Base-by-base conservation (phyloP, 176 grass and related monocot species). In the Bonia amplexicaulis region DNA sequence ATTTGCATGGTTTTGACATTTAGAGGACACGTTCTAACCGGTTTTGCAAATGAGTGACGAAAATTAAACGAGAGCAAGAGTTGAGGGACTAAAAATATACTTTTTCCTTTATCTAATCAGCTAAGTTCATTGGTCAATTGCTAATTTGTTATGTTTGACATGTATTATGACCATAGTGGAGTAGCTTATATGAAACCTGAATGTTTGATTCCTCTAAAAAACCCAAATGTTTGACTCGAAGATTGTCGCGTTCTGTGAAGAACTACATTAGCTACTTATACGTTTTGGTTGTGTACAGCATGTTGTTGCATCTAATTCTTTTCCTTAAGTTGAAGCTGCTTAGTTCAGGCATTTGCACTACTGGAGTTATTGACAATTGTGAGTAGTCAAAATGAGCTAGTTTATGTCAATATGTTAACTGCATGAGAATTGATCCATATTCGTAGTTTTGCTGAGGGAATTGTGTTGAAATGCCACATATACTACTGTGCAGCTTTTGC, bases 111-210 rank as follows among this genome's bases (percentile, higher is more conserved):
- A 10, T 45, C 46, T 48, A 48, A 14, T 78, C 66, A 57, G 6
- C 9, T 69, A n/a, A 66, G 42, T 20, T 39, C 22, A 41, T 55
- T 61, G n/a, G 6, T 68, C 17, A 78, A 23, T 31, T 49, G 79
- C 44, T 29, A 46, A 82, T 23, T 29, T 58, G 74, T 33, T 41
- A 46, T 73, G 57, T 64, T 64, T 48, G 83, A 77, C 62, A 69
- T 77, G 49, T 22, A 77, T 54, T 31, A 46, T 55, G 33, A 58
- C 49, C 25, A 68, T 69, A 46, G 1, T 58, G 35, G 49, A 77
- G 59, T 69, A 23, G 65, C 63, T 33, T 58, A 58, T 29, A 66
- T 6, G 46, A 42, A 66, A 42, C 48, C 60, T 62, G 29, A 84
- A 19, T 65, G 45, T 66, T 84, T 53, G 29, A 40, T 71, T 75